A percentile compares a stretch with the other conserved stretches of the same genome.
These are phyloP conservation scores for Ogataea nitratoaversa DNA, from an alignment of 805 yeast genomes.

Conservation along the genomic window DNA sequence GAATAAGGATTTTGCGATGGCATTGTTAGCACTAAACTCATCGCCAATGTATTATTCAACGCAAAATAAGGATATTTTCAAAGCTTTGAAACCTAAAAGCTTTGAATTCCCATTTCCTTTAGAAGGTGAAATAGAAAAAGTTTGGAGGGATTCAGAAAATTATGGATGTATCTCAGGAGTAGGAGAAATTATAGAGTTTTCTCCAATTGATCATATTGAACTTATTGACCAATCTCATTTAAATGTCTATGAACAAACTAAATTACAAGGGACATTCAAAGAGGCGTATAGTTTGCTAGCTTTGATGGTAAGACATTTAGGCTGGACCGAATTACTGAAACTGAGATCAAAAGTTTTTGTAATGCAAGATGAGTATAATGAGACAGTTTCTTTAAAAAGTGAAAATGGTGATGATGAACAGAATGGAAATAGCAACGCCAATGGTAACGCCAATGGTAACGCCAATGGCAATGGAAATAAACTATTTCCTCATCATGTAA, in stretches of 20 bases:
- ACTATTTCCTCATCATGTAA: constrained; percentile 4
- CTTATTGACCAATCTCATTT: constrained; percentile 45
- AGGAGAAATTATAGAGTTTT: constrained; percentile 32
- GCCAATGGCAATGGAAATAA: constrained; percentile 4
- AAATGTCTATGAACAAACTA: constrained; percentile 45
- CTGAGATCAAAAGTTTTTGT: constrained; percentile 70
- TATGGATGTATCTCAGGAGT: constrained; percentile 31
- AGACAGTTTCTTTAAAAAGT: constrained; percentile 6
- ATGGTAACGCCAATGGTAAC: constrained; percentile 13
- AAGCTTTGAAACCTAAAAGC: constrained; percentile 40
- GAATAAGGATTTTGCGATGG: constrained; percentile 49
- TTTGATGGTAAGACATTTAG: constrained; percentile 58
- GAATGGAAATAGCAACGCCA: constrained; percentile 10
- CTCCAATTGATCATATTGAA: constrained; percentile 32
- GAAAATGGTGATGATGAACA: constrained; percentile 10
- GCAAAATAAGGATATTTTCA: constrained; percentile 41
- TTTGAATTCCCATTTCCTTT: constrained; percentile 47
- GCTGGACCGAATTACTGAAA: constrained; percentile 77
- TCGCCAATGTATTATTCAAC: constrained; percentile 64
- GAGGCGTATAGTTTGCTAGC: constrained; percentile 70
- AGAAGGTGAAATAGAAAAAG: constrained; percentile 47
- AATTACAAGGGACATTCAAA: constrained; percentile 48
- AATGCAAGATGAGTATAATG: constrained; percentile 67
- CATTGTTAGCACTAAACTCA: constrained; percentile 66
- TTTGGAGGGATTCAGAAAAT: constrained; percentile 40